Evolutionary conservation across 352 stramenopile genomes (phyloP).

Genomic region (Phytophthora tubulina): DNA sequence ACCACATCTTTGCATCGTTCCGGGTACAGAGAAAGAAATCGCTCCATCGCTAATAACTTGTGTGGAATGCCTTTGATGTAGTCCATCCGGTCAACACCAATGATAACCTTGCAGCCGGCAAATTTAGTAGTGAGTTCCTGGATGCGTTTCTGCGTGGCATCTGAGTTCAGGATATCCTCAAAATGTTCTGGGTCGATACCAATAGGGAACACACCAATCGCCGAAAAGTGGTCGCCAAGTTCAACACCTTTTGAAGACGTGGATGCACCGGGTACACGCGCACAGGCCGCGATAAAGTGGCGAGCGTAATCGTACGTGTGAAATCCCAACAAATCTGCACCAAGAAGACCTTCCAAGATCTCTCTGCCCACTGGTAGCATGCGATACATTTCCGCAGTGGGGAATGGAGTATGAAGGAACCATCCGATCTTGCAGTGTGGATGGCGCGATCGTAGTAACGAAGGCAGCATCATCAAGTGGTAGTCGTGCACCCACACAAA

Average conservation of each 20-base stretch:
- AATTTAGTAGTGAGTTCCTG: constrained; percentile 72
- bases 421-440: constrained; percentile 83
- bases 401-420: constrained; percentile 92
- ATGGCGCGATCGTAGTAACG: constrained; percentile 77
- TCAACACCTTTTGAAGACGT: constrained; percentile 88
- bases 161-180: constrained; percentile 59
- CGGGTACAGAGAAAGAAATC: constrained; percentile 83
- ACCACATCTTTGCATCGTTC: constrained; percentile 93
- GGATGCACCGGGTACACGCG: constrained; percentile 73
- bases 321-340: constrained; percentile 86
- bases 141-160: constrained; percentile 67
- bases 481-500: constrained; percentile 93
- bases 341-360: constrained; percentile 83
- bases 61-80: constrained; percentile 92
- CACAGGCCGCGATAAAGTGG: constrained; percentile 85
- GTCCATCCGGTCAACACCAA: constrained; percentile 89
- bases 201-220: constrained; percentile 86
- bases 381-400: constrained; percentile 87
- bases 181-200: constrained; percentile 90
- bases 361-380: constrained; percentile 82
- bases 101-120: constrained; percentile 80
- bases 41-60: constrained; percentile 87
- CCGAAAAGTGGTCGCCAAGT: constrained; percentile 80
- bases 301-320: constrained; percentile 91
- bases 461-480: constrained; percentile 89